Evolutionary conservation across 208 protist species (phyloP), one percentile per base, ranked within the genome.

Genomic region (Trichomonas gallinae): DNA sequence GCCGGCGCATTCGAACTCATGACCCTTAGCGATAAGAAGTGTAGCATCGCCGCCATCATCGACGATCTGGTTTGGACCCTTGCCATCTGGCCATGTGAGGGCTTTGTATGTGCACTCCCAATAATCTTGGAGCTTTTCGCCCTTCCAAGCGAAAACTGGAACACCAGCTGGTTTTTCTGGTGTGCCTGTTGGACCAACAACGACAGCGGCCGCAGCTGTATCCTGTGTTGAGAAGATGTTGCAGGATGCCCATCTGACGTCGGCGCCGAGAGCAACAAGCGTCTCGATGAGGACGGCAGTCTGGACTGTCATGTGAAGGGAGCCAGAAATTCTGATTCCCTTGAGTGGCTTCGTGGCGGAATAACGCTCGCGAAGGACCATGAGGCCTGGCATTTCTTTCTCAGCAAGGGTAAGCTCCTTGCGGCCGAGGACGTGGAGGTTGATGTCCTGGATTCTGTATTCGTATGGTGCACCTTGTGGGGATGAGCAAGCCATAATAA

Each of bases 211-310:
- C 44, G 98, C 98, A n/a, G 98, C 98, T 96, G 99, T 98, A 97
- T 99, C 98, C 97, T 99, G 99, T 45, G 99, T 99, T 72, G 99
- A 99, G 98, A 99, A 99, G 97, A 99, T 99, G 98, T 99, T 99
- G 98, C 99, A 99, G 17, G 98, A 99, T 96, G 97, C 98, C 98
- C 99, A 99, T 96, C 98, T 98, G 96, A 99, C 98, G 97, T 99
- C 98, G 46, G 99, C 99, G 96, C 99, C 99, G 96, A 99, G 98
- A 34, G 97, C 98, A 58, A 97, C 97, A 51, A 99, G 98, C 45
- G 99, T 99, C 98, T 99, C 99, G 97, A 99, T 99, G 34, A 99
- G 98, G 45, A 99, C 99, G 82, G 99, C 99, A 72, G 99, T 99
- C 98, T 99, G 99, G 97, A 99, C 98, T 49, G 99, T 99, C 99